Conservation (phyloP, 1,284 basidiomycete genomes). For the Ceratobasidium sp. region DNA sequence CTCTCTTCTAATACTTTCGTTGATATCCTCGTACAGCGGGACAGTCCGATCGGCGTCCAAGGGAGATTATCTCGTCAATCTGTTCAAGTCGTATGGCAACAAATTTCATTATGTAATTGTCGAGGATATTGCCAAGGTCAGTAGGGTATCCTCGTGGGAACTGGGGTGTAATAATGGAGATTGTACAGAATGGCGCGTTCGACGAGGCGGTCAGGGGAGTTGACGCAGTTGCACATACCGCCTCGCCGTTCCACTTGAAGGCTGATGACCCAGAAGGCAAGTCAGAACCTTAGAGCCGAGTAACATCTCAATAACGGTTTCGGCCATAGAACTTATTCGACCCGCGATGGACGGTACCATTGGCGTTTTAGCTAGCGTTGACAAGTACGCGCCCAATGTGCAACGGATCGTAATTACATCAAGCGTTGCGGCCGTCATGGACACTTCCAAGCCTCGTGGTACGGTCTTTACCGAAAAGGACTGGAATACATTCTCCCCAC, state of each 20-base stretch:
- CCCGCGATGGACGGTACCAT: conserved; percentile 70
- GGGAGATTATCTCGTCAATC: conserved; percentile 51
- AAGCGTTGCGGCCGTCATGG: conserved; percentile 60
- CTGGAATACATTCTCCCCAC: conserved; percentile 70
- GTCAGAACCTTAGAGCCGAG: not conserved
- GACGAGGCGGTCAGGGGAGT: conserved; percentile 49
- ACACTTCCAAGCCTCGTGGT: conserved; percentile 43
- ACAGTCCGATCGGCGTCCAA: conserved; percentile 54
- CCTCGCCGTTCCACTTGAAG: conserved; percentile 46
- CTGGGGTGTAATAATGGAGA: not conserved
- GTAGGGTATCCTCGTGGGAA: not conserved
- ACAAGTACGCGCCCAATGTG: conserved; percentile 58
- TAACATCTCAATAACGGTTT: not conserved
- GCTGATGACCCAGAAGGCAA: conserved; percentile 53
- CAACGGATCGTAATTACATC: conserved; percentile 71
- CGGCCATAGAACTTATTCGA: conserved; percentile 57
- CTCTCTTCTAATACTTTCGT: not conserved
- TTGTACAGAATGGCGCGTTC: conserved; percentile 44
- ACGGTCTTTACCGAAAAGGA: conserved; percentile 53
- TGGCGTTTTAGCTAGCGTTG: conserved; percentile 61
- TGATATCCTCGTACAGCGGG: conserved; percentile 34
- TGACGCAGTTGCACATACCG: conserved; percentile 48
- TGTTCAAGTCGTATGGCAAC: conserved; percentile 53
- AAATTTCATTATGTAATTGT: conserved; percentile 57
- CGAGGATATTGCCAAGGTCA: conserved; percentile 53